Evolutionary conservation across 345 rosid genomes (phyloP).

Genomic region (Xanthoceras sorbifolium): DNA sequence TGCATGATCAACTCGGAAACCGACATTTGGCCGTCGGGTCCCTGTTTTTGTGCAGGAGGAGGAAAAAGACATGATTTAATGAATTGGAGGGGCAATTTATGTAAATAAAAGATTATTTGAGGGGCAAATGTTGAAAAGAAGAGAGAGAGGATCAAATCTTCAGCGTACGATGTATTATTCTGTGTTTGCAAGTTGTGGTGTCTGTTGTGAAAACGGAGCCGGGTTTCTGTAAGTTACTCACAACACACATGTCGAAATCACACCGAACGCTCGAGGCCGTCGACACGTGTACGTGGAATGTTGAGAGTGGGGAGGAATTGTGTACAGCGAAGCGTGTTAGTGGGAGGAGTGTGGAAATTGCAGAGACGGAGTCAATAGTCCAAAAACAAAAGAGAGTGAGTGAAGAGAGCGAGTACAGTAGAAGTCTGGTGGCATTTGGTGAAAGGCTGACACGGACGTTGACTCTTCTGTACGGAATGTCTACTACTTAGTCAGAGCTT

Average conservation of each 20-base stretch:
- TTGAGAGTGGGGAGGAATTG: not conserved
- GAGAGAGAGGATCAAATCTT: conserved; percentile 31
- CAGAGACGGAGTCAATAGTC: conserved; percentile 10
- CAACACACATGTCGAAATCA: not conserved
- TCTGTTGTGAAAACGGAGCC: conserved; percentile 11
- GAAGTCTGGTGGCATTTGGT: conserved; percentile 34
- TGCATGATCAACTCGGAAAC: not conserved
- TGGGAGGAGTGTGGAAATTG: no score
- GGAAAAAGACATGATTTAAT: not conserved
- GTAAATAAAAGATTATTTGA: conserved; percentile 3
- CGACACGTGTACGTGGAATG: not conserved
- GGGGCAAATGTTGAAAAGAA: not conserved
- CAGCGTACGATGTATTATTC: conserved; percentile 47
- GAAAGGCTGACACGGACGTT: conserved; percentile 48
- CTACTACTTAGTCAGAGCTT: conserved; percentile 18
- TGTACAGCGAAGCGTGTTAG: not conserved
- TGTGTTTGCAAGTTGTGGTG: conserved; percentile 18
- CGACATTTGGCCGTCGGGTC: not conserved
- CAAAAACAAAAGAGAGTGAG: conserved; percentile 13
- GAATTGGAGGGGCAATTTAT: not conserved
- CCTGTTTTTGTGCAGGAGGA: not conserved
- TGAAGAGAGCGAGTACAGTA: conserved; percentile 18
- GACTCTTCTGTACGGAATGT: conserved; percentile 51
- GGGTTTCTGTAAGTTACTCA: not conserved
- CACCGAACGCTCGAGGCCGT: not conserved